Evolutionary conservation across 768 basidiomycete genomes (phyloP), one percentile per base, ranked within the genome.

Genomic region (Lentinula lateritia): DNA sequence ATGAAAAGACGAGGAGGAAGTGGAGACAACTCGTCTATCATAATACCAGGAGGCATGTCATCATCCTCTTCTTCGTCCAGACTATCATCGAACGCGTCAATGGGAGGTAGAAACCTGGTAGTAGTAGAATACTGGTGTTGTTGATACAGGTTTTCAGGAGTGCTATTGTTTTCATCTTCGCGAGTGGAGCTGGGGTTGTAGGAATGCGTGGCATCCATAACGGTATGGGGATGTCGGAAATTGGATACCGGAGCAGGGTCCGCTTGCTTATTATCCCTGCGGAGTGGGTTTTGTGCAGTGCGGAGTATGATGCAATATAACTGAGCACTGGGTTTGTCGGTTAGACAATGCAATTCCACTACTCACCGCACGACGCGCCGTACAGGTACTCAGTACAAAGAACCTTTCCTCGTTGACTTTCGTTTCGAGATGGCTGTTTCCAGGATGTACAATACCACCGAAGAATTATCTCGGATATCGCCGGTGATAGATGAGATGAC

Each of bases 41-140:
- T 38, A 7, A 54, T 41, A n/a, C 53, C 53, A n/a, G 53, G 53
- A 54, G 53, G 53, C 53, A 54, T 54, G n/a, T 54, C 53, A 54
- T 54, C 18, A 18, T 54, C 53, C n/a, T 56, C 55, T n/a, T 54
- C 53, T 20, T 54, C 52, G 52, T 36, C 53, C 12, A 20, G 7
- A n/a, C 5, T 39, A 28, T 56, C 55, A 32, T 38, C 23, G 9
- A 41, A 6, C 13, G 13, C 10, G 55, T 41, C 41, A 34, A 56
- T 56, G 28, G 41, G 55, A 13, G 55, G 55, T 15, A 56, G 28
- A 23, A 56, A 56, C 38, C 55, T 43, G 6, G 41, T 56, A 1
- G n/a, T 13, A 10, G 23, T 41, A 15, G 53, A 5, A 42, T 23
- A 12, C 15, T 28, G 16, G 39, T 52, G 32, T 12, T 5, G 28